Evolutionary conservation across 1,284 basidiomycete genomes (phyloP).

Genomic region (Cryptococcus jaspeensis): DNA sequence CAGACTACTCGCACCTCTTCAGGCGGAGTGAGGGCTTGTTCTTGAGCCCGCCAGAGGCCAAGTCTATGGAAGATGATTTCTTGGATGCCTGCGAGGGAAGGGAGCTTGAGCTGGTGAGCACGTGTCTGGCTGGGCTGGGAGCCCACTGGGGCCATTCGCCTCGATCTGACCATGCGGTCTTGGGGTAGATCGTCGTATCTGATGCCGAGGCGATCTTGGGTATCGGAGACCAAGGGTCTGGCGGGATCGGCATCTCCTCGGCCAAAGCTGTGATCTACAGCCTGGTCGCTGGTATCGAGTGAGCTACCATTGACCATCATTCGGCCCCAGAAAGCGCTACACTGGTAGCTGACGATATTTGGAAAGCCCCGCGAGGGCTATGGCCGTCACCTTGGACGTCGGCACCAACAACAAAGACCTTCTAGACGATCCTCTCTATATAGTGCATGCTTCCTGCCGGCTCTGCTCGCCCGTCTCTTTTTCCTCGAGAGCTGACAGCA

Average conservation of each 20-base stretch:
- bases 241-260: constrained; percentile 64
- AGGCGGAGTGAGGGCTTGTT: constrained; percentile 54
- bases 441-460: constrained; percentile 21
- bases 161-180: not conserved
- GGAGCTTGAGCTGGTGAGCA: constrained; percentile 37
- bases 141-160: not conserved
- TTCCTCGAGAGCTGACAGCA: not conserved
- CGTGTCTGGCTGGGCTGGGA: not conserved
- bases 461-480: not conserved
- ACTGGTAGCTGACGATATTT: not conserved
- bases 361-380: constrained; percentile 43
- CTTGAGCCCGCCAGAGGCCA: constrained; percentile 27
- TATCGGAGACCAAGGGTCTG: constrained; percentile 55
- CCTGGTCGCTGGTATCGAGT: constrained; percentile 71
- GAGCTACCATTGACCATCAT: constrained; percentile 3
- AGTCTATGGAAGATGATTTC: constrained; percentile 42
- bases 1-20: constrained; percentile 76
- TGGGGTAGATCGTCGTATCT: constrained; percentile 40
- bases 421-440: constrained; percentile 38
- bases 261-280: constrained; percentile 70
- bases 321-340: not conserved
- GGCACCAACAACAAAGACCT: constrained; percentile 54
- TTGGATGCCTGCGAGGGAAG: constrained; percentile 38
- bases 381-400: constrained; percentile 70
- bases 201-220: constrained; percentile 75